phyloP scores from a whole-genome alignment of 2,329 filamentous ascomycete genomes.

The Parafenestella ontariensis region DNA sequence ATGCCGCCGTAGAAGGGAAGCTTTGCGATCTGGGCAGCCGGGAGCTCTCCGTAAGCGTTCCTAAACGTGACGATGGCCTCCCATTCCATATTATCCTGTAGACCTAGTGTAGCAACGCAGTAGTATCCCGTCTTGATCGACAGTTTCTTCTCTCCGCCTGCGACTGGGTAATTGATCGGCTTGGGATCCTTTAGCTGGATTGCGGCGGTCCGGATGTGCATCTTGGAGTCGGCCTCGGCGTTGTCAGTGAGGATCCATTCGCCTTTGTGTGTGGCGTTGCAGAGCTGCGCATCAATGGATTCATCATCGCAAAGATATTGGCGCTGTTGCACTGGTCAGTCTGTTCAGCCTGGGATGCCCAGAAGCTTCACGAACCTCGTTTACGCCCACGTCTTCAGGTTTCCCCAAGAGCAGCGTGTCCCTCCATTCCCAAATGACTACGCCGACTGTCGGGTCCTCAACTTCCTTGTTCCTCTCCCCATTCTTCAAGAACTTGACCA shows the following conservation, averaged over 20 bases:
- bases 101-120: conserved; percentile 82
- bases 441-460: conserved; percentile 77
- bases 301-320: conserved; percentile 79
- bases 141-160: conserved; percentile 46
- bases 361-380: conserved; percentile 30
- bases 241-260: conserved; percentile 83
- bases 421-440: conserved; percentile 93
- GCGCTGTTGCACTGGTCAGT: conserved; percentile 54
- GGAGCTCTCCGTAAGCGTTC: conserved; percentile 95
- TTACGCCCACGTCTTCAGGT: conserved; percentile 46
- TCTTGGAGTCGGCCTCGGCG: conserved; percentile 73
- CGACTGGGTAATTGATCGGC: conserved; percentile 81
- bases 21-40: conserved; percentile 94
- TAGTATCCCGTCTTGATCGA: conserved; percentile 86
- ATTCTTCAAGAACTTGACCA: conserved; percentile 75
- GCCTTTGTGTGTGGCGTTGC: conserved; percentile 78
- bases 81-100: conserved; percentile 71
- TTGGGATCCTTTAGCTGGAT: conserved; percentile 79
- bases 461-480: conserved; percentile 61
- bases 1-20: conserved; percentile 95
- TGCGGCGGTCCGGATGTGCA: conserved; percentile 77
- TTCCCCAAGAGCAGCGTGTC: conserved; percentile 82
- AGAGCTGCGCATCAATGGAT: conserved; percentile 72
- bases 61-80: conserved; percentile 86
- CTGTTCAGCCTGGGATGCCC: background rate